These are phyloP conservation scores for Fusarium mexicanum DNA, from an alignment of 2,329 filamentous ascomycete genomes.

Conservation along the genomic window DNA sequence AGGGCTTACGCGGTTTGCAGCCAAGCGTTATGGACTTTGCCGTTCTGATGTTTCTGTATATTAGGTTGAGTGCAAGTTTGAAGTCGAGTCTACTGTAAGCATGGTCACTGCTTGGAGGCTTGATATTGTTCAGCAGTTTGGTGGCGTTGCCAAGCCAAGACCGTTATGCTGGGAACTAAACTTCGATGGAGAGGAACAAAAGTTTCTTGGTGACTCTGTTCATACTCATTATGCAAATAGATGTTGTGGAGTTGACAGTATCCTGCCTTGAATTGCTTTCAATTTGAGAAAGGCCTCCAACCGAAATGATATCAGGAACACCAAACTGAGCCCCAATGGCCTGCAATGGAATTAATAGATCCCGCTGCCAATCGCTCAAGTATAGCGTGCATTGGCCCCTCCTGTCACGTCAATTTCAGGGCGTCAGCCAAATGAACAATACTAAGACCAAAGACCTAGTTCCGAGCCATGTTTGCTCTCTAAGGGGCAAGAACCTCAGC, in stretches of 20 bases:
- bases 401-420: background rate
- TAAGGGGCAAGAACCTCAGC: background rate
- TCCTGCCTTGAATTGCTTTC: background rate
- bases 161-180: background rate
- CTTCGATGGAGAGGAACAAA: background rate
- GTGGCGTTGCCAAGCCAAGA: slow-evolving; percentile 13
- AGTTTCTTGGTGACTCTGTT: background rate
- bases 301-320: background rate
- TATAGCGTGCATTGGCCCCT: background rate
- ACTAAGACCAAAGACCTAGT: background rate
- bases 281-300: background rate
- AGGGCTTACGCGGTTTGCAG: background rate
- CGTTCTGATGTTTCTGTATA: background rate
- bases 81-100: background rate
- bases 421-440: background rate
- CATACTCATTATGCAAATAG: background rate
- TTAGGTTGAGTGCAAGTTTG: background rate
- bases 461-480: slow-evolving; percentile 12
- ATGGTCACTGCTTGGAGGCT: slow-evolving; percentile 6
- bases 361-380: background rate
- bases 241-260: too few relatives aligned
- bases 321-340: background rate
- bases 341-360: background rate
- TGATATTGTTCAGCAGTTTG: slow-evolving; percentile 14
- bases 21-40: background rate